phyloP scores from a whole-genome alignment of 306 rosid genomes.

The Begonia fuchsioides region DNA sequence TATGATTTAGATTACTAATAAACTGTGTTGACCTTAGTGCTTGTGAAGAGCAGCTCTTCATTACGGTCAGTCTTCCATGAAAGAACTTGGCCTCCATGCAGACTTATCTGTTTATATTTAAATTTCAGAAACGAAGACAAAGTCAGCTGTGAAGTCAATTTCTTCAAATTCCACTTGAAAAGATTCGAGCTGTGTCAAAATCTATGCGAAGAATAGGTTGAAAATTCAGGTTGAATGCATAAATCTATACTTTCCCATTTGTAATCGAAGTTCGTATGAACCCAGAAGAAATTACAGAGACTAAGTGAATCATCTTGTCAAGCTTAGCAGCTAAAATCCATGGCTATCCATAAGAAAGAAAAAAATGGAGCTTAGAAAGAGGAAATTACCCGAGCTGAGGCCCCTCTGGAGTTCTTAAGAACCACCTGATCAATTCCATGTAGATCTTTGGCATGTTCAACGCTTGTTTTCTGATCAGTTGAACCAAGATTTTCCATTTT shows the following conservation, averaged over 20 bases:
- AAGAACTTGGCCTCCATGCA: conserved; percentile 85
- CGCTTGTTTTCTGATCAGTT: conserved; percentile 17
- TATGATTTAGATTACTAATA: too few species aligned
- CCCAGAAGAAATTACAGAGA: too few species aligned
- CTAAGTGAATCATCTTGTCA: too few species aligned
- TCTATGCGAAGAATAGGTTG: too few species aligned
- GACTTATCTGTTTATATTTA: conserved; percentile 46
- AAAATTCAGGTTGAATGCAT: neutral
- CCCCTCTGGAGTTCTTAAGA: conserved; percentile 54
- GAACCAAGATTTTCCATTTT: conserved; percentile 32
- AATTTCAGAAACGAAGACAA: neutral
- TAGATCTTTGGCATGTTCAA: conserved; percentile 39
- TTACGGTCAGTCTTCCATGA: conserved; percentile 72
- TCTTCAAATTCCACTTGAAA: neutral
- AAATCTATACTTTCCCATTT: too few species aligned
- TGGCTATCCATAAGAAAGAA: neutral
- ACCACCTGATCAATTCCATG: conserved; percentile 41
- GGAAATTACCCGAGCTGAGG: conserved; percentile 40
- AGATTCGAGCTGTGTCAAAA: neutral
- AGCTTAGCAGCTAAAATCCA: too few species aligned
- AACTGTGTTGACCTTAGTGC: conserved; percentile 38
- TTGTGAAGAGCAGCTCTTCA: conserved; percentile 61
- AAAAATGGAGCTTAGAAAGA: neutral
- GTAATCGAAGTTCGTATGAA: too few species aligned
- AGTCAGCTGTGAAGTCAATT: neutral